Percentiles rank a stretch among this genome's conserved stretches.
Conservation (phyloP, 495 filamentous ascomycete species). For the Xylaria longipes region DNA sequence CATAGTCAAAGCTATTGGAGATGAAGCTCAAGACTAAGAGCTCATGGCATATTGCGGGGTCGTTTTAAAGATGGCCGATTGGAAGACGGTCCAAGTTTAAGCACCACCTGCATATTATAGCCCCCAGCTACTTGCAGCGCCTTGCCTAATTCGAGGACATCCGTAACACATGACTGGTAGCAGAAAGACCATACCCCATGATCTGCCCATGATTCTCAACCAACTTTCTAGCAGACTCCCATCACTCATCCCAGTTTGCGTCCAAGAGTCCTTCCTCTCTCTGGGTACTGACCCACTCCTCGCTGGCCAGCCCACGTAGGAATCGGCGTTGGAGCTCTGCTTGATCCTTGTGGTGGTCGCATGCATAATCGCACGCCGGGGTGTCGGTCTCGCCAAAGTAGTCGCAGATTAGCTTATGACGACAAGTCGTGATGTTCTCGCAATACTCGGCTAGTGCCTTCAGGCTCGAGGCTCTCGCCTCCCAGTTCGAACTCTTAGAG, state of each 20-base stretch:
- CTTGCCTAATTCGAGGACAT: constrained; percentile 18
- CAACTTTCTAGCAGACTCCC: not conserved
- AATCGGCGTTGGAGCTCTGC: constrained; percentile 68
- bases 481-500: constrained; percentile 37
- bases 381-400: constrained; percentile 78
- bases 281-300: constrained; percentile 79
- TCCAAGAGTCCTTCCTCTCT: constrained; percentile 63
- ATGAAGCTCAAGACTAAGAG: constrained; percentile 26
- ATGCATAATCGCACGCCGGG: constrained; percentile 79
- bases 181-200: not conserved
- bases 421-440: constrained; percentile 73
- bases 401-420: constrained; percentile 76
- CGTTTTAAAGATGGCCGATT: constrained; percentile 19
- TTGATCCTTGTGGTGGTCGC: constrained; percentile 86
- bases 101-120: constrained; percentile 23
- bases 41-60: constrained; percentile 25
- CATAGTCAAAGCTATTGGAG: constrained; percentile 19
- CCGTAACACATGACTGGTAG: constrained; percentile 14
- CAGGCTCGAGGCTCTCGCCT: constrained; percentile 54
- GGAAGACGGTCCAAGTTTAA: constrained; percentile 17
- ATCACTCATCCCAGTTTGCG: constrained; percentile 49
- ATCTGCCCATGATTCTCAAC: constrained; percentile 3
- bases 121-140: constrained; percentile 16
- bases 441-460: constrained; percentile 77
- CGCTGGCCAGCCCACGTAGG: constrained; percentile 64